Evolutionary conservation across 805 yeast genomes (phyloP).

Genomic region (Cyberlindnera sargentensis): DNA sequence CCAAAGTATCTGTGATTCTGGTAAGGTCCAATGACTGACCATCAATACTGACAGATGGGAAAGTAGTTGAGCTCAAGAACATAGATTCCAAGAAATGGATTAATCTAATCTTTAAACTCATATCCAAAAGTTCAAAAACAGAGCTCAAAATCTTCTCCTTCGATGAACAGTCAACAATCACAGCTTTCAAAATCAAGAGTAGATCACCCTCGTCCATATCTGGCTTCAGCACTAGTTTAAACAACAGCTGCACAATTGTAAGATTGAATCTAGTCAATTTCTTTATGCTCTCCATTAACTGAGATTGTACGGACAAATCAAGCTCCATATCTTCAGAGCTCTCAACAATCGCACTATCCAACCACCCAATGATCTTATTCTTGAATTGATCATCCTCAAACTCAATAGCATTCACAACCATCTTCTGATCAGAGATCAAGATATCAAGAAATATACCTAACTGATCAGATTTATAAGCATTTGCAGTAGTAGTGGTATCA

Average conservation of each 20-base stretch:
- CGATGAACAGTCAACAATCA: conserved; percentile 9
- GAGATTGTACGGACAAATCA: not conserved
- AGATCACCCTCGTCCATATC: conserved; percentile 10
- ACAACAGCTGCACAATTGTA: conserved; percentile 34
- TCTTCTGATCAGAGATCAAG: conserved; percentile 5
- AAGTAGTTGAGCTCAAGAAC: conserved; percentile 33
- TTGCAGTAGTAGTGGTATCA: conserved; percentile 7
- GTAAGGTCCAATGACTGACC: conserved; percentile 7
- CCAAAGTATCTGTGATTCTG: conserved; percentile 13
- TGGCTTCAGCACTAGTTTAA: conserved; percentile 24
- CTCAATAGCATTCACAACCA: conserved; percentile 1
- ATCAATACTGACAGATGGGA: conserved; percentile 26
- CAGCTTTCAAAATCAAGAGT: conserved; percentile 5
- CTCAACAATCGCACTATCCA: not conserved
- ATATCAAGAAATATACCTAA: conserved; percentile 11
- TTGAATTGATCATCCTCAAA: not conserved
- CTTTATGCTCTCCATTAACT: conserved; percentile 17
- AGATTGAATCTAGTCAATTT: conserved; percentile 33
- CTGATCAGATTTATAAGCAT: conserved; percentile 13
- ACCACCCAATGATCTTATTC: not conserved
- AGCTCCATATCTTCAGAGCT: not conserved
- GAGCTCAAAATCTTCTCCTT: conserved; percentile 11
- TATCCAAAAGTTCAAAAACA: conserved; percentile 32
- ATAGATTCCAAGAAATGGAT: conserved; percentile 33
- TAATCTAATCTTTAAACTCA: conserved; percentile 25